A percentile compares a stretch with the other conserved stretches of the same genome.
Evolutionary conservation across 1,284 basidiomycete genomes (phyloP).

Genomic region (Fistulina hepatica): DNA sequence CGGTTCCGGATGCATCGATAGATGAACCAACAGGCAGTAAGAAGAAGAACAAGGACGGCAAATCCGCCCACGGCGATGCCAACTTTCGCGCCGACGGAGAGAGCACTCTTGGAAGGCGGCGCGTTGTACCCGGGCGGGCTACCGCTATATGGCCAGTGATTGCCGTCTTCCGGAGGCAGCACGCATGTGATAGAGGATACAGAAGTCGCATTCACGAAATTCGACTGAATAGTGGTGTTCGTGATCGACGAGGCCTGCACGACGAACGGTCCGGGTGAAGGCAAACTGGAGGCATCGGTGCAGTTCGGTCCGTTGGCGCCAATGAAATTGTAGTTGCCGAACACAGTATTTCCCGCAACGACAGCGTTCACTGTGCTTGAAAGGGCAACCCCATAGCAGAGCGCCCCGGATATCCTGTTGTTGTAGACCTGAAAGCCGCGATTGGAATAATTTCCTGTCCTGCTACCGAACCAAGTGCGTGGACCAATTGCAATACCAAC

Average conservation of each 20-base stretch:
- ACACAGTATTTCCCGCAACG: background rate
- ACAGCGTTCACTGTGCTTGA: background rate
- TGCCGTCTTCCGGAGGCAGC: background rate
- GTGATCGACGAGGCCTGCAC: background rate
- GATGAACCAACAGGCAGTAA: slow-evolving; percentile 36
- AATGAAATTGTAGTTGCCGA: background rate
- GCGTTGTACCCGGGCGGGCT: background rate
- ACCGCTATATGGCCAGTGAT: background rate
- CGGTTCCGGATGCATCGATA: slow-evolving; percentile 35
- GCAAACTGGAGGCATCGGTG: background rate
- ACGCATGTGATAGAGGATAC: background rate
- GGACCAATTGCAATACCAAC: background rate
- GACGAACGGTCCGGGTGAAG: background rate
- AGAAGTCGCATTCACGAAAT: background rate
- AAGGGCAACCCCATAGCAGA: background rate
- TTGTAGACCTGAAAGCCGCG: background rate
- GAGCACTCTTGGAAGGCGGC: slow-evolving; percentile 7
- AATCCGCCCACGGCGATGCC: slow-evolving; percentile 45
- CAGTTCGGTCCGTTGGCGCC: background rate
- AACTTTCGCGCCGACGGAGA: slow-evolving; percentile 28
- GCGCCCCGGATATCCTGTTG: background rate
- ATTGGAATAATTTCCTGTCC: background rate
- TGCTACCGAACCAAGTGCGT: background rate
- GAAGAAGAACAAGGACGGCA: slow-evolving; percentile 33
- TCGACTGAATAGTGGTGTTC: background rate